A percentile compares a stretch with the other conserved stretches of the same genome.
These are phyloP conservation scores for Aspergillus pseudoviridinutans DNA, from an alignment of 2,329 filamentous ascomycete genomes.

Conservation along the genomic window DNA sequence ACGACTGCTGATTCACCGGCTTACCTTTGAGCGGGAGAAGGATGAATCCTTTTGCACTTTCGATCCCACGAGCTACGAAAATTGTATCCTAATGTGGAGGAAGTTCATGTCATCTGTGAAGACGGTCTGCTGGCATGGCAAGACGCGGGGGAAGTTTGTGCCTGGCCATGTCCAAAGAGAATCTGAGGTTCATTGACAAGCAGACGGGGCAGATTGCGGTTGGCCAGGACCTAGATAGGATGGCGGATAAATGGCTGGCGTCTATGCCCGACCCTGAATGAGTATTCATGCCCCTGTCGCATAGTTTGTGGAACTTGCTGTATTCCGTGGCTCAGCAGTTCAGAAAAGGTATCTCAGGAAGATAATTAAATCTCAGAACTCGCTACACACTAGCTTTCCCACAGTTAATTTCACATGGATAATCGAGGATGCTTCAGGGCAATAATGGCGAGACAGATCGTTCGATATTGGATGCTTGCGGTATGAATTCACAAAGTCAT, in stretches of 20 bases:
- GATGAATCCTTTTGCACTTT: background rate
- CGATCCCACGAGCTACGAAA: background rate
- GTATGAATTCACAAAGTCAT: no score
- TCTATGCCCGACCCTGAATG: background rate
- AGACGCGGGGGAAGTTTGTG: background rate
- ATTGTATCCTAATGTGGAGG: background rate
- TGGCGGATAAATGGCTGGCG: background rate
- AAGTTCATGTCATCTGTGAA: background rate
- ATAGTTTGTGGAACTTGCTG: no score
- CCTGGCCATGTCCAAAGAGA: constrained; percentile 2
- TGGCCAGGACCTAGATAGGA: constrained; percentile 5
- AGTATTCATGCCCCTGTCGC: background rate
- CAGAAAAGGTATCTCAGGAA: no score
- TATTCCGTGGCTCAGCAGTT: no score
- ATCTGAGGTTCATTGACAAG: constrained; percentile 4
- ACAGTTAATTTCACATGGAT: no score
- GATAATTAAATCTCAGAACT: no score
- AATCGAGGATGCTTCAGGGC: no score
- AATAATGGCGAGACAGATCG: no score
- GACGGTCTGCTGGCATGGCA: background rate
- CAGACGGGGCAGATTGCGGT: background rate
- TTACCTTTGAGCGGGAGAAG: background rate
- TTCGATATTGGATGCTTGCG: no score
- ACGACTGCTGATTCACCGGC: background rate
- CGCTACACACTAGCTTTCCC: no score